These are phyloP conservation scores for Coriaria nepalensis DNA, from an alignment of 306 rosid species.

Conservation along the genomic window DNA sequence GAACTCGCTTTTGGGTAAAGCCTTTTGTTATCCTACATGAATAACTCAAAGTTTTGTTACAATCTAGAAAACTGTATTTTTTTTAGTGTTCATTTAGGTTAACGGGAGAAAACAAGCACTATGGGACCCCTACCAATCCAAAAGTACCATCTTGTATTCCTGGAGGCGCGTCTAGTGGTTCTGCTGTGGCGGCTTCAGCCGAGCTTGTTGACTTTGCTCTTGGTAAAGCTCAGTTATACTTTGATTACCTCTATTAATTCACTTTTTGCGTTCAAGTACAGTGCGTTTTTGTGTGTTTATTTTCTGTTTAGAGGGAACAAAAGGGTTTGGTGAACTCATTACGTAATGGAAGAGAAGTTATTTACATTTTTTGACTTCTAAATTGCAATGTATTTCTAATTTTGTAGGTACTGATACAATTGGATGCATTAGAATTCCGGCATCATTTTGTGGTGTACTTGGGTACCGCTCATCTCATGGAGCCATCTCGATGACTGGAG, in stretches of 20 bases:
- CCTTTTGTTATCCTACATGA: not conserved
- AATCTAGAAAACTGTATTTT: constrained; percentile 3
- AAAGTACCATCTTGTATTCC: constrained; percentile 32
- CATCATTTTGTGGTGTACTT: constrained; percentile 67
- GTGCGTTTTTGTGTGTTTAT: too few relatives aligned
- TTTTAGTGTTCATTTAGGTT: constrained; percentile 25
- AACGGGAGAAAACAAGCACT: constrained; percentile 52
- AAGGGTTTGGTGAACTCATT: too few relatives aligned
- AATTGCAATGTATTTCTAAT: constrained; percentile 9
- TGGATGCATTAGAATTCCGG: constrained; percentile 74
- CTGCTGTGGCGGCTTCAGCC: constrained; percentile 73
- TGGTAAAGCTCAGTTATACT: constrained; percentile 22
- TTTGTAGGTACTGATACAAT: constrained; percentile 67
- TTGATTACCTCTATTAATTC: not conserved
- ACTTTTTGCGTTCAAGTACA: too few relatives aligned
- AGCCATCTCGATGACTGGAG: constrained; percentile 47
- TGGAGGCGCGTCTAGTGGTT: constrained; percentile 67
- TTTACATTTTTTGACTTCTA: not conserved
- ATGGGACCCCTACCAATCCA: constrained; percentile 65
- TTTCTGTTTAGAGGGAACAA: too few relatives aligned
- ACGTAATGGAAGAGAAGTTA: not conserved
- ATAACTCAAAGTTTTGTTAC: not conserved
- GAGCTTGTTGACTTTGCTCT: constrained; percentile 58
- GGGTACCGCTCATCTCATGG: constrained; percentile 82
- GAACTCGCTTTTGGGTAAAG: constrained; percentile 55